Base-by-base conservation (phyloP, 768 basidiomycete species). In the Gelatoporia subvermispora region DNA sequence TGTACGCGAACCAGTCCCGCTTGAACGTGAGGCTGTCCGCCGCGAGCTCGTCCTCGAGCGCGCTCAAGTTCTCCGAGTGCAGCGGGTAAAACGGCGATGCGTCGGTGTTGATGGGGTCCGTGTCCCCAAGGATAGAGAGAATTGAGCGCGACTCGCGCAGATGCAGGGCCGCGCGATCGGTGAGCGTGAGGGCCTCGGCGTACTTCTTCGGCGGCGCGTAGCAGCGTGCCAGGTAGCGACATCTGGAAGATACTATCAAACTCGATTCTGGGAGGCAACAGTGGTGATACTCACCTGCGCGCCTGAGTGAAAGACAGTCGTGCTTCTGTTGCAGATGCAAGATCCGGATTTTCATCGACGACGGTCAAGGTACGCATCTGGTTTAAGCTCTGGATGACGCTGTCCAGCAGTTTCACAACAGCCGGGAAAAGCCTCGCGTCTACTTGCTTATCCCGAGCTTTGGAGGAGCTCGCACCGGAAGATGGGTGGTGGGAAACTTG, bases 331-430 rank as follows among this genome's bases (percentile, higher is more conserved):
- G 82, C 85, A 4, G 84, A 73, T 0, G 84, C 79, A 4, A 96
- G 75, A 54, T 93, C 89, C 0, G 90, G 84, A 57, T 82, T 89
- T 64, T 93, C 90, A 58, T 95, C 91, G 13, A 95, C 88, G 35
- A 93, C 78, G 45, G 82, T 88, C 48, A 96, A 71, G 5, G 78
- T 79, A 22, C 88, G 74, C 81, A 95, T 88, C 65, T 92, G 89
- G 45, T 81, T 79, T 39, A 96, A 69, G 59, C 85, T 86, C 68
- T 95, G 92, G 17, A 95, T 66, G 24, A 91, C 76, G 2, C 88
- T 85, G 65, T 96, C 93, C 37, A 91, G 79, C 9, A 90, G 70
- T 66, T 95, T 95, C 64, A 96, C 85, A 8, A 95, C 73, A 0
- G 88, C 92, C 5, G 92, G 91, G 60, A 81, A 89, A n/a, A 86